Conservation (phyloP, 441 rosid species). For the Mallotus japonicus region DNA sequence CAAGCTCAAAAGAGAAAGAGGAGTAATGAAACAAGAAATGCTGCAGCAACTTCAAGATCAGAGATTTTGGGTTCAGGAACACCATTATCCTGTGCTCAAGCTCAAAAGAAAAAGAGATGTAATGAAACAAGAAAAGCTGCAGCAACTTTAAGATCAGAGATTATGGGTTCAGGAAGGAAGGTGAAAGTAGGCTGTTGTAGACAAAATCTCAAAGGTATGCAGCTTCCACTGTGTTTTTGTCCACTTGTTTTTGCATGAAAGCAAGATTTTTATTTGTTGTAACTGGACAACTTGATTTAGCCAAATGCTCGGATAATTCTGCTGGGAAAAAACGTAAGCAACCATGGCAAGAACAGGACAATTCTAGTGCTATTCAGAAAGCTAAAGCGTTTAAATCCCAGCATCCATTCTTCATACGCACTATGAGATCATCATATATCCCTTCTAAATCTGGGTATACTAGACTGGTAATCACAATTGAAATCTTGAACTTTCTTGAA, state of each 20-base stretch:
- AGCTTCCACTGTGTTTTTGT: not conserved
- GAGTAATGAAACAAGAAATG: not conserved
- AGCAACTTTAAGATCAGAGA: not conserved
- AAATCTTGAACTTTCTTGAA: not conserved
- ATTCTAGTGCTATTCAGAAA: conserved; percentile 18
- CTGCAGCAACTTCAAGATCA: not conserved
- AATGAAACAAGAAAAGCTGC: not conserved
- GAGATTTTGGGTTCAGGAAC: not conserved
- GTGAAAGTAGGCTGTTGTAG: not conserved
- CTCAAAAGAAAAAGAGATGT: not conserved
- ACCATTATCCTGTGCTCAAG: not conserved
- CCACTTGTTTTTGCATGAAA: not conserved
- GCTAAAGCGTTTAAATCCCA: conserved; percentile 18
- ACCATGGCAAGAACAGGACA: too few species aligned
- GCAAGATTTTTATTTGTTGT: not conserved
- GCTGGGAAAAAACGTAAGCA: too few species aligned
- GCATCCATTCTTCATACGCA: conserved; percentile 20
- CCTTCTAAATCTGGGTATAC: not conserved
- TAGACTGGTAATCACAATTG: conserved; percentile 27
- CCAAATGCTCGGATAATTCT: too few species aligned
- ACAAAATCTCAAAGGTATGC: not conserved
- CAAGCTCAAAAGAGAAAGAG: not conserved
- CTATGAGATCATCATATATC: conserved; percentile 26
- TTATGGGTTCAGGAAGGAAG: not conserved
- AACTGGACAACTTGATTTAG: too few species aligned